Base-by-base conservation (phyloP, 2,329 filamentous ascomycete genomes). In the Macrophomina phaseolina region DNA sequence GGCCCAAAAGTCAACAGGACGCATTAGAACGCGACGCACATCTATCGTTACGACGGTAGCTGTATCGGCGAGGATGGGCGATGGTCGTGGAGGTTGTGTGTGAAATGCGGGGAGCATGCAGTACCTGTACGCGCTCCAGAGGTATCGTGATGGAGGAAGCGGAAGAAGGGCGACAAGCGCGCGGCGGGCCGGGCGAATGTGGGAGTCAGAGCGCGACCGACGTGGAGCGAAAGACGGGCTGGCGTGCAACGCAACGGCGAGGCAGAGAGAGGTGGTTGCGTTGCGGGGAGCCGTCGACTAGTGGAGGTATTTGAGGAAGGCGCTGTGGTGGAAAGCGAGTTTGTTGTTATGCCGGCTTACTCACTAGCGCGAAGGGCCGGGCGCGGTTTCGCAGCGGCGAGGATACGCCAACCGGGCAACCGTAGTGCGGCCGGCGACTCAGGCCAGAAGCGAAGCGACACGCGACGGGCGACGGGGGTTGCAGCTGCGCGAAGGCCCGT, bases 41-140 rank as follows among this genome's bases (percentile, higher is more conserved):
- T 75, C 74, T 75, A 76, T 76, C 77, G 78, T 78, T 70, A 69
- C 74, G 69, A 58, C 69, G 70, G 70, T 73, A 74, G 62, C 68
- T 69, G 70, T 73, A 74, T 73, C 71, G 72, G 72, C 72, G 73
- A 71, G 67, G 71, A 73, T 69, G 73, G 71, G 72, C 55, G 66
- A 64, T 23, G 55, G 68, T 64, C 68, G 67, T 55, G 68, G 52
- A 36, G 66, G 63, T 65, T 28, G 4, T 48, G 40, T 12, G 42
- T 58, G 63, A 60, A 56, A 66, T 66, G 64, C 64, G 45, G 53
- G 53, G 53, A 60, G 64, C 64, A 61, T 66, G 64, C 53, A 66
- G 45, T 52, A 53, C 61, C 64, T 48, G 42, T 14, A 66, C 53
- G 51, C 64, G 58, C 58, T 49, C 42, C 30, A 49, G 32, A 48